phyloP scores from a whole-genome alignment of 164 flowering plant species.

The Umbilicus rupestris region DNA sequence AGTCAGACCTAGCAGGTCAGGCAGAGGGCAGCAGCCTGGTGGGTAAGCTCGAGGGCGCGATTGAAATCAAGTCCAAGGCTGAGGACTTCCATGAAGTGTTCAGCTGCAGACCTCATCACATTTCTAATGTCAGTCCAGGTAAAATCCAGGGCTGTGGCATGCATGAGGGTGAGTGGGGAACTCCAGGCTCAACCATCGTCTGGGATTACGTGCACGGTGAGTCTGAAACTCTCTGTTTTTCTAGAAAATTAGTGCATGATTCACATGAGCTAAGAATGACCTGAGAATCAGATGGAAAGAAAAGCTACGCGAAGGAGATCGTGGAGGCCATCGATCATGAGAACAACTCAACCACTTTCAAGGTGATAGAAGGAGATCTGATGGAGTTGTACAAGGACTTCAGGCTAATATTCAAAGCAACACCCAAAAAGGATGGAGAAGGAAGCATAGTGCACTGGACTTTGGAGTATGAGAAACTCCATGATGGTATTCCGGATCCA shows the following conservation, averaged over 20 bases:
- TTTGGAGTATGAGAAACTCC: constrained; percentile 28
- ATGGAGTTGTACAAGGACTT: constrained; percentile 17
- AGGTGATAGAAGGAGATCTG: constrained; percentile 23
- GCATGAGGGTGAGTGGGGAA: constrained; percentile 19
- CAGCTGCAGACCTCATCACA: constrained; percentile 1
- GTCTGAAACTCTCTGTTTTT: too few species aligned
- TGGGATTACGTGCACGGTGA: constrained; percentile 20
- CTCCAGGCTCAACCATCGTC: constrained; percentile 1
- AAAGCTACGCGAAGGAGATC: constrained; percentile 10
- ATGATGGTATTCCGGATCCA: constrained; percentile 21
- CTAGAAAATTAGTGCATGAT: too few species aligned
- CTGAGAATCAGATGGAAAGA: constrained; percentile 15
- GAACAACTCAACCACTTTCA: constrained; percentile 16
- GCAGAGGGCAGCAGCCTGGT: background rate
- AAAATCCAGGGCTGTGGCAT: background rate
- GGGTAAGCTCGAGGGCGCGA: background rate
- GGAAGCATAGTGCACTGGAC: constrained; percentile 33
- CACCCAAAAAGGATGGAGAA: constrained; percentile 15
- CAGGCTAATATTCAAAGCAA: constrained; percentile 5
- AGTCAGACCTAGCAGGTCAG: too few species aligned
- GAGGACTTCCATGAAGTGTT: constrained; percentile 5
- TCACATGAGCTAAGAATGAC: too few species aligned
- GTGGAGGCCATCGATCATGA: constrained; percentile 18
- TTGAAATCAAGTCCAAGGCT: constrained; percentile 6
- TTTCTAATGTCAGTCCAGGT: background rate